phyloP scores from a whole-genome alignment of 148 eudicot genomes.

The Vaccinium corymbosum region DNA sequence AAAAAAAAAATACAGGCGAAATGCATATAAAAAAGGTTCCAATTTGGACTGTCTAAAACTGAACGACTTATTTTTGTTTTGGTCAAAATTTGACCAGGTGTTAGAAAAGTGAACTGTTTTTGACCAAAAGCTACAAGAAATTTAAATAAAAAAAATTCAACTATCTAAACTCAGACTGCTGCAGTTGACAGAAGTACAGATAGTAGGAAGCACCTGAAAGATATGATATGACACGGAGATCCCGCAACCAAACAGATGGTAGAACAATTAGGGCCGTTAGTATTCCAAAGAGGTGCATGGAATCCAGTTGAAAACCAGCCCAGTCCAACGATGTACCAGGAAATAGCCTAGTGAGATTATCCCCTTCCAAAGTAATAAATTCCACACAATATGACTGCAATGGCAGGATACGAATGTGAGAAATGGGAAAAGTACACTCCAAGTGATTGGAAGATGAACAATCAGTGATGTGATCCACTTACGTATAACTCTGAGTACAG shows the following conservation, averaged over 20 bases:
- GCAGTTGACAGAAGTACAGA: neutral
- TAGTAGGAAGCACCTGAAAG: conserved; percentile 59
- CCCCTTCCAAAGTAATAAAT: conserved; percentile 85
- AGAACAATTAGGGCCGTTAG: conserved; percentile 59
- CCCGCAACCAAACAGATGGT: conserved; percentile 78
- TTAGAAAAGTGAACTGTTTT: neutral
- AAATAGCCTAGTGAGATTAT: conserved; percentile 71
- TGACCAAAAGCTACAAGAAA: neutral
- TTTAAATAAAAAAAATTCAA: neutral
- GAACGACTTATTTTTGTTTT: neutral
- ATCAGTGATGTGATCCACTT: conserved; percentile 32
- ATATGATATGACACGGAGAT: conserved; percentile 67
- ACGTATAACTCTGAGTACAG: conserved; percentile 84
- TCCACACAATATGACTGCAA: conserved; percentile 90
- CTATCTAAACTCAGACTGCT: neutral
- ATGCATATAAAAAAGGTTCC: neutral
- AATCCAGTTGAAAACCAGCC: conserved; percentile 55
- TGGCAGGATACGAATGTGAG: neutral
- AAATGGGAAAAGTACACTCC: neutral
- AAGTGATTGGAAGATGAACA: neutral
- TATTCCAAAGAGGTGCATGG: conserved; percentile 66
- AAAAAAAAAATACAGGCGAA: neutral
- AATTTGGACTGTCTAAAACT: neutral
- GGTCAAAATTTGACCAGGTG: neutral
- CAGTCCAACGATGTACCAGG: conserved; percentile 59